Evolutionary conservation across 2,329 filamentous ascomycete species (phyloP).

Genomic region (Pezicula carpinea): DNA sequence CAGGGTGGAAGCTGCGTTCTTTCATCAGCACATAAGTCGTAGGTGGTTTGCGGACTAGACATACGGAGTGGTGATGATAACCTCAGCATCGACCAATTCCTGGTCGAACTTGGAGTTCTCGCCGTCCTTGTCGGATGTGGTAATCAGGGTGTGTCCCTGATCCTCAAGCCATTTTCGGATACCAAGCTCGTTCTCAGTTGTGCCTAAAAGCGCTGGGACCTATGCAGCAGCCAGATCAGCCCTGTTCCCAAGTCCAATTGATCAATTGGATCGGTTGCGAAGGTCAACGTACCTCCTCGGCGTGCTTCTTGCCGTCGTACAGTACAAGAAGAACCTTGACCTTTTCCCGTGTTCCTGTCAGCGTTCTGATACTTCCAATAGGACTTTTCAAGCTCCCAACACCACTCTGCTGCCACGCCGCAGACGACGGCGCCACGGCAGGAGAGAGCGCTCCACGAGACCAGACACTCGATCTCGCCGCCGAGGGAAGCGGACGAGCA

Average conservation of each 20-base stretch:
- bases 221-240: constrained; percentile 27
- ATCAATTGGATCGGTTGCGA: neutral
- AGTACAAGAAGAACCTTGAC: constrained; percentile 93
- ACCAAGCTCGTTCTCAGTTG: constrained; percentile 97
- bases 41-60: constrained; percentile 16
- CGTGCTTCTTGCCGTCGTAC: constrained; percentile 86
- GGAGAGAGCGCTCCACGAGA: constrained; percentile 15
- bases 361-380: constrained; percentile 27
- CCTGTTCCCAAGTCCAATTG: constrained; percentile 6
- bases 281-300: constrained; percentile 56
- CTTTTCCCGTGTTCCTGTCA: constrained; percentile 43
- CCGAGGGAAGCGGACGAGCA: constrained; percentile 11
- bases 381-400: constrained; percentile 6
- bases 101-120: constrained; percentile 90
- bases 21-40: constrained; percentile 5
- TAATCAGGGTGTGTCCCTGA: constrained; percentile 92
- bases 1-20: constrained; percentile 79
- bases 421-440: neutral
- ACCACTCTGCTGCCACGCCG: neutral
- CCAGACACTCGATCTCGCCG: constrained; percentile 12
- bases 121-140: constrained; percentile 96
- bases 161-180: constrained; percentile 97
- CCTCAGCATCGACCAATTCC: constrained; percentile 92
- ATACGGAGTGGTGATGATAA: constrained; percentile 98
- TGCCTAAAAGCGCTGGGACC: constrained; percentile 74